Evolutionary conservation across 306 rosid genomes (phyloP).

Genomic region (Macrotyloma uniflorum): DNA sequence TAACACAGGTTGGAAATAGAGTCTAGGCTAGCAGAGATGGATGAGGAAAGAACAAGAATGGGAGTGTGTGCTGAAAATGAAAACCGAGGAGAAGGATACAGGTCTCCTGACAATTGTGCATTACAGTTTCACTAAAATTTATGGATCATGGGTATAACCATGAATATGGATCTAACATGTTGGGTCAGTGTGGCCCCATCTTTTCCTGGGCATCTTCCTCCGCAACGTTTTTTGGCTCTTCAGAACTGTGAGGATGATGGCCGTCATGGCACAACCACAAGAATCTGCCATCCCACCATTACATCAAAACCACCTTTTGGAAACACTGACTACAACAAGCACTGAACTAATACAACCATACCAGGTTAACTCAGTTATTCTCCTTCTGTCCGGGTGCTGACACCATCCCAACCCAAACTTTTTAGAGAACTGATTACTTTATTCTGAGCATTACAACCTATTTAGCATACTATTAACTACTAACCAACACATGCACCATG

Average conservation of each 20-base stretch:
- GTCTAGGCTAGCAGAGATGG: background rate
- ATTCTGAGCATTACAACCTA: background rate
- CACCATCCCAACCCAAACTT: background rate
- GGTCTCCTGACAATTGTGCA: background rate
- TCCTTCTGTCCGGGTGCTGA: background rate
- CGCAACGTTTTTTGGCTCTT: background rate
- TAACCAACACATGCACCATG: slow-evolving; percentile 21
- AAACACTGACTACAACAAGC: background rate
- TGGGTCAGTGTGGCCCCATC: background rate
- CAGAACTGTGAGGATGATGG: background rate
- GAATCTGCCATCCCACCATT: background rate
- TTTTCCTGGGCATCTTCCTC: background rate
- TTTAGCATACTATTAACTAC: background rate
- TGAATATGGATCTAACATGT: background rate
- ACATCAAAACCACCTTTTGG: background rate
- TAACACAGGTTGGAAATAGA: background rate
- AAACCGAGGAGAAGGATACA: background rate
- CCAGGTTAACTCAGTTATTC: background rate
- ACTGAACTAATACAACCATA: background rate
- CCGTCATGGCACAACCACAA: background rate
- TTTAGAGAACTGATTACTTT: background rate
- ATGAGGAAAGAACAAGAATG: background rate
- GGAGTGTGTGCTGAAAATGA: background rate
- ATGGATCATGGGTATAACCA: background rate
- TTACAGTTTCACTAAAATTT: background rate